Conservation (phyloP, 1,139 yeast genomes). For the Debaryomycetaceae sp. region DNA sequence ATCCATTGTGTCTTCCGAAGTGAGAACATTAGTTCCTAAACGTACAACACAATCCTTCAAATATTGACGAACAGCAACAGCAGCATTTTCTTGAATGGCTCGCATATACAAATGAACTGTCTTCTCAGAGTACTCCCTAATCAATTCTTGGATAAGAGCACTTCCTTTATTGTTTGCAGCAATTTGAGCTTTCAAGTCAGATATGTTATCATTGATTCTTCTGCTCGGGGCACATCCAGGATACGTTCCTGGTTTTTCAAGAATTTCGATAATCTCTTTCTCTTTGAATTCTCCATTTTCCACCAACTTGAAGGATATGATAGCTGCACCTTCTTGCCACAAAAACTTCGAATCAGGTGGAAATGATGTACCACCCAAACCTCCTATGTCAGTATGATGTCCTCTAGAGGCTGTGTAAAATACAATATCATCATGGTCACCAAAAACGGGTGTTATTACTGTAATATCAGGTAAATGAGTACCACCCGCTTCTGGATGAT, state of each 20-base stretch:
- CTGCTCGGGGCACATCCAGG: conserved; percentile 50
- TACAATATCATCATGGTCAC: conserved; percentile 18
- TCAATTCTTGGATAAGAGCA: conserved; percentile 30
- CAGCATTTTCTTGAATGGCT: conserved; percentile 44
- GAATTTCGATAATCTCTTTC: conserved; percentile 25
- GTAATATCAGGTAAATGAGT: conserved; percentile 71
- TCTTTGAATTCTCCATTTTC: conserved; percentile 42
- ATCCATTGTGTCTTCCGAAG: conserved; percentile 55
- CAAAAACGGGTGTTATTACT: conserved; percentile 50
- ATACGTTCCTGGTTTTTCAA: conserved; percentile 28
- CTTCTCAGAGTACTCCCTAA: conserved; percentile 30
- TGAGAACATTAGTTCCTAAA: conserved; percentile 31
- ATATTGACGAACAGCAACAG: conserved; percentile 32
- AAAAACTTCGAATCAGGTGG: conserved; percentile 46
- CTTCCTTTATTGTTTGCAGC: conserved; percentile 49
- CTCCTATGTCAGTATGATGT: conserved; percentile 53
- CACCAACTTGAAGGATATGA: conserved; percentile 35
- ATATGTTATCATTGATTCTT: conserved; percentile 41
- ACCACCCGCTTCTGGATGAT: conserved; percentile 68
- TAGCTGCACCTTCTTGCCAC: conserved; percentile 48
- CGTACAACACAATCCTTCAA: too few relatives aligned
- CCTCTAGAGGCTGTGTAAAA: conserved; percentile 50
- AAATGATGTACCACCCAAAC: conserved; percentile 45
- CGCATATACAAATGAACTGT: conserved; percentile 40
- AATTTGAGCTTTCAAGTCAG: conserved; percentile 48